These are phyloP conservation scores for Stemphylium lycopersici DNA, from an alignment of 2,329 filamentous ascomycete genomes.

Conservation along the genomic window DNA sequence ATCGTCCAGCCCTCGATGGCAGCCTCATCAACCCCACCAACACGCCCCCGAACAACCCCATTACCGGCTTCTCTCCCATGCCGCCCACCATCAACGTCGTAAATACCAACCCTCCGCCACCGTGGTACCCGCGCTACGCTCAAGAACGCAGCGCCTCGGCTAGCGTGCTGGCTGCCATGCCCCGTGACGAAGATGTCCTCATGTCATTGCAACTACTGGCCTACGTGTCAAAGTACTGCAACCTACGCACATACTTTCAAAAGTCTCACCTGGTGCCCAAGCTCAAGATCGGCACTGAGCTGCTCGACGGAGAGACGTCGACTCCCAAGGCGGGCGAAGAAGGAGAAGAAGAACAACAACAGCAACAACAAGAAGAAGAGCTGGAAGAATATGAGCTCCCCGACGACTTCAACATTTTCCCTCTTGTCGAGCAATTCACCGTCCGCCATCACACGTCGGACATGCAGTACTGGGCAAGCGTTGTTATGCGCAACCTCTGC, in stretches of 20 bases:
- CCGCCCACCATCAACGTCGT: conserved; percentile 70
- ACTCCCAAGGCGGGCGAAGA: conserved; percentile 50
- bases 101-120: conserved; percentile 77
- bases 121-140: conserved; percentile 78
- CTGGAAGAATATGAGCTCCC: conserved; percentile 88
- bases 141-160: conserved; percentile 72
- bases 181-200: conserved; percentile 93
- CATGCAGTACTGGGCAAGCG: conserved; percentile 99
- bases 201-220: conserved; percentile 97
- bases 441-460: conserved; percentile 92
- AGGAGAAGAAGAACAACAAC: conserved; percentile 72
- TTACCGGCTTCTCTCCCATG: conserved; percentile 73
- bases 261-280: conserved; percentile 90
- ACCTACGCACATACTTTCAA: conserved; percentile 93
- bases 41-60: conserved; percentile 64
- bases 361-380: conserved; percentile 71
- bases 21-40: conserved; percentile 77
- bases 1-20: conserved; percentile 81
- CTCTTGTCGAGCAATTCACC: conserved; percentile 96
- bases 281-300: conserved; percentile 85
- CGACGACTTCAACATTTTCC: conserved; percentile 98
- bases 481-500: conserved; percentile 98
- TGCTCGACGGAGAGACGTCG: conserved; percentile 73
- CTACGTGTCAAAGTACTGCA: conserved; percentile 99
- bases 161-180: conserved; percentile 86